Conservation (phyloP, 2,329 filamentous ascomycete genomes). For the Incumbomyces delicatus region DNA sequence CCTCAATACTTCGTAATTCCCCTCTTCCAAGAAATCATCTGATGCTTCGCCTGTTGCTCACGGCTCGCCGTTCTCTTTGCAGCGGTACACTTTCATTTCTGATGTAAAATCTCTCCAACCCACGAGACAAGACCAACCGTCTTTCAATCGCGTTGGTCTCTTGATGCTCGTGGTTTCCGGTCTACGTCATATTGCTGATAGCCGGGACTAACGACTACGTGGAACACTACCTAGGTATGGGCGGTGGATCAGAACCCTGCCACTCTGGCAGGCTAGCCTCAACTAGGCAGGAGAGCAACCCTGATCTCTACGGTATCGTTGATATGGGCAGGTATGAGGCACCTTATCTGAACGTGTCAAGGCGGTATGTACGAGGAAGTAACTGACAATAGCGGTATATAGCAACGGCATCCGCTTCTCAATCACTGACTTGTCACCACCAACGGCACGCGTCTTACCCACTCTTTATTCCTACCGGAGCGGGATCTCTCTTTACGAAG, state of each 20-base stretch:
- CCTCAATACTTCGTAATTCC: no score
- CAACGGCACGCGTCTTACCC: conserved; percentile 59
- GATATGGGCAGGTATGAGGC: conserved; percentile 30
- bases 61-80: no score
- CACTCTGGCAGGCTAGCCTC: background rate
- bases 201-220: background rate
- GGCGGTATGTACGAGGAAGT: background rate
- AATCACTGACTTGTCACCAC: conserved; percentile 66
- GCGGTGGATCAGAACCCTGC: background rate
- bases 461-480: conserved; percentile 69
- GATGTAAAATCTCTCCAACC: no score
- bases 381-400: background rate
- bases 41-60: no score
- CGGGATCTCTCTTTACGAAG: conserved; percentile 78
- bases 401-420: conserved; percentile 89
- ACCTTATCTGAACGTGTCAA: background rate
- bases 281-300: background rate
- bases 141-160: no score
- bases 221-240: background rate
- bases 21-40: no score
- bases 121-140: no score
- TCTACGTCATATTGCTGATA: no score
- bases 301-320: conserved; percentile 24
- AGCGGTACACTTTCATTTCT: no score
- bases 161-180: no score